Percentiles rank a stretch among this genome's conserved stretches.
Evolutionary conservation across 2,329 filamentous ascomycete species (phyloP).

Genomic region (Fusarium albosuccineum): DNA sequence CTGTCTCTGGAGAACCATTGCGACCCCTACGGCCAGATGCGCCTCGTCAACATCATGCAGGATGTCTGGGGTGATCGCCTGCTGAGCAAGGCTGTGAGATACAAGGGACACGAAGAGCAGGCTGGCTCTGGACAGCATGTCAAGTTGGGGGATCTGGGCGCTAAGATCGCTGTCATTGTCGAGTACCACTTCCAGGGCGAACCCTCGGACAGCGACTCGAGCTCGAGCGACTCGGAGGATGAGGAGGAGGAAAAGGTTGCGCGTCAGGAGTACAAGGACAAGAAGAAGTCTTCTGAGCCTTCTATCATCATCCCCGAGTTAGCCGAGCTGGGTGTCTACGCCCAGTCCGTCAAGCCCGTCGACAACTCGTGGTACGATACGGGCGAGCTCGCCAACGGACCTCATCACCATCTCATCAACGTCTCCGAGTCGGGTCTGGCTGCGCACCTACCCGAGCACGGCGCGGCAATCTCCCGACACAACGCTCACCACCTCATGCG

Average conservation of each 20-base stretch:
- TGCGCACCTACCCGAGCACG: constrained; percentile 61
- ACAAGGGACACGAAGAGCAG: constrained; percentile 69
- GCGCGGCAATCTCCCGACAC: constrained; percentile 66
- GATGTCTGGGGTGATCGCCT: constrained; percentile 73
- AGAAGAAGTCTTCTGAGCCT: constrained; percentile 61
- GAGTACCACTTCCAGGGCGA: constrained; percentile 73
- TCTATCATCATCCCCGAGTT: constrained; percentile 73
- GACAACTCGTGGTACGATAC: constrained; percentile 75
- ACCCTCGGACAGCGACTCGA: constrained; percentile 54
- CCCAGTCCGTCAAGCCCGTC: constrained; percentile 75
- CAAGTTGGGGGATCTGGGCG: constrained; percentile 68
- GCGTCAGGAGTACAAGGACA: constrained; percentile 65
- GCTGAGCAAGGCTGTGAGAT: constrained; percentile 67
- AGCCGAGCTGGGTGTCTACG: constrained; percentile 75
- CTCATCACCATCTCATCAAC: constrained; percentile 77
- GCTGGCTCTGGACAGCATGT: constrained; percentile 66
- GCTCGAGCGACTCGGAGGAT: constrained; percentile 50
- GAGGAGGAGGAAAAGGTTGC: constrained; percentile 61
- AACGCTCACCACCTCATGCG: constrained; percentile 77
- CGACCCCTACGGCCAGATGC: constrained; percentile 67
- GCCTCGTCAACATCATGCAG: constrained; percentile 74
- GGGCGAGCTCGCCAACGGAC: constrained; percentile 64
- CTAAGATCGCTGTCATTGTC: constrained; percentile 75
- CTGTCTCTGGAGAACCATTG: constrained; percentile 79
- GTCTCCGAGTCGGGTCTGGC: constrained; percentile 73